Conservation (phyloP, 2,329 filamentous ascomycete species). For the Botrytis tulipae region DNA sequence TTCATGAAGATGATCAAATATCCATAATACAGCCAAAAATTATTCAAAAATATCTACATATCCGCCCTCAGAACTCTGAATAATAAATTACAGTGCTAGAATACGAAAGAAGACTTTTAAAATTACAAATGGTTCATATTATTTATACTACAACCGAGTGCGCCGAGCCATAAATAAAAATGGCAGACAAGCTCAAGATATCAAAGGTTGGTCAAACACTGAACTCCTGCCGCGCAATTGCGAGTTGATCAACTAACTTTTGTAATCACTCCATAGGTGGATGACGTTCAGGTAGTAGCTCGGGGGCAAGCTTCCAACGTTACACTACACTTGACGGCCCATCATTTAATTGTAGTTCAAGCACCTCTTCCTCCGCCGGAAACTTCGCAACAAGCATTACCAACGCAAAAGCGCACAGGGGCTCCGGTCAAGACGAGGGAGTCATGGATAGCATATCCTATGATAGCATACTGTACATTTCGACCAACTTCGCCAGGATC, state of each 20-base stretch:
- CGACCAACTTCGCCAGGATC: conserved; percentile 69
- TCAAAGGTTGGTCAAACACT: conserved; percentile 41
- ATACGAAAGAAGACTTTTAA: neutral
- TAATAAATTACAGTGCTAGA: neutral
- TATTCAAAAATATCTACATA: neutral
- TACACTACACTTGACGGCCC: conserved; percentile 60
- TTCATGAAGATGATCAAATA: neutral
- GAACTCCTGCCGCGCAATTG: neutral
- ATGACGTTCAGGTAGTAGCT: conserved; percentile 59
- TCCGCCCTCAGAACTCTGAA: neutral
- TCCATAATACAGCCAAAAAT: neutral
- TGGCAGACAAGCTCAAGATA: conserved; percentile 47
- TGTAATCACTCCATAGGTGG: conserved; percentile 45
- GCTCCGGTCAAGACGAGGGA: conserved; percentile 54
- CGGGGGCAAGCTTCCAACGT: conserved; percentile 56
- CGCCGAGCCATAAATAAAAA: conserved; percentile 26
- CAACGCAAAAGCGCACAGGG: conserved; percentile 11
- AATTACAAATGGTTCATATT: conserved; percentile 17
- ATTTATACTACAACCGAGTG: conserved; percentile 10
- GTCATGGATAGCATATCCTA: conserved; percentile 92
- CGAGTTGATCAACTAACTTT: conserved; percentile 4
- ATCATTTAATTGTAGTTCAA: conserved; percentile 52
- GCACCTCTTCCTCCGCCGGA: conserved; percentile 31
- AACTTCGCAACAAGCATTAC: conserved; percentile 27
- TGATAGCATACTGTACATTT: conserved; percentile 78